Base-by-base conservation (phyloP, 441 rosid genomes). In the Populus hybrid region DNA sequence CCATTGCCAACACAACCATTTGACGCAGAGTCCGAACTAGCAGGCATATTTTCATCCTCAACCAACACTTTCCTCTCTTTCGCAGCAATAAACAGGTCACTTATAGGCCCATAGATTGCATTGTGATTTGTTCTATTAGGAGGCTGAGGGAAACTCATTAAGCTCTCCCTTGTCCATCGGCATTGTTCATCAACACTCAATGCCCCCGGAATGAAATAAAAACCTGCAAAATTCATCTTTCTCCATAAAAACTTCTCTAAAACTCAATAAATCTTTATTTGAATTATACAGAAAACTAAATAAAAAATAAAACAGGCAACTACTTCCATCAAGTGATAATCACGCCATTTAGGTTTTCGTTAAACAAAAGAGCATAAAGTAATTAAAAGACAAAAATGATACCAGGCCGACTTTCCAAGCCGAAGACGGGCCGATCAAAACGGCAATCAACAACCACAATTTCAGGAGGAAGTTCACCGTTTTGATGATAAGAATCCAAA, bases 91-190 rank as follows among this genome's bases (percentile, higher is more conserved):
- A 92, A 92, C 79, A 92, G 83, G 79, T 93, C 89, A 78, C 75
- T 57, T 79, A 93, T 82, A 8, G 97, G 94, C 75, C 99, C 98
- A 67, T 93, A 91, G 18, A 91, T 80, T 1, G 92, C 97, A 89
- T 91, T 91, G 82, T 93, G 98, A 73, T 95, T 92, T 6, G 97
- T 93, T 84, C 97, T 88, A 69, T 95, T 95, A 1, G 94, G 98
- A 75, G 98, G 99, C 82, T 93, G 97, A 0, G 94, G 95, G 69
- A 95, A 95, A 74, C 76, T 86, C 35, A 59, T 85, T 75, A 95
- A 89, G 75, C 98, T 89, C 88, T 92, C 97, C 84, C 87, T 87
- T 74, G 89, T 89, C 97, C 98, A 93, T 66, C 26, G 81, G 82
- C 97, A 88, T 80, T 95, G 98, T 79, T 95, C 97, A 63, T 91